Base-by-base conservation (phyloP, 805 yeast species). In the Ogataea pignaliae region DNA sequence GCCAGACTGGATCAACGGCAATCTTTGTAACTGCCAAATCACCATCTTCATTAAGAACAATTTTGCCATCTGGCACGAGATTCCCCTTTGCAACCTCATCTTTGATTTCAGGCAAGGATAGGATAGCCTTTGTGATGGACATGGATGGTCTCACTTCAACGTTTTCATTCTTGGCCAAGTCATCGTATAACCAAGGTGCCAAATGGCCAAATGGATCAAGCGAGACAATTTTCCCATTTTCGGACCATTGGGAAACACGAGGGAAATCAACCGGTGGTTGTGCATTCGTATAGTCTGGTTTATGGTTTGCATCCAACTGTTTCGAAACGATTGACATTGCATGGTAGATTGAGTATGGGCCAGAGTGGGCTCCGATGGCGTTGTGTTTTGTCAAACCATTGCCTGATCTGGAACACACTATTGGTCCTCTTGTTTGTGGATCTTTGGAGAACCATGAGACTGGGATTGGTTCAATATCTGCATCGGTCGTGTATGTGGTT, bases 1-100 rank as follows among this genome's bases (percentile, higher is more conserved):
- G 73, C 86, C 87, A 81, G 34, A 81, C 85, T 14, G 86, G 86
- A 55, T 81, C 87, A 34, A 79, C 79, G 3, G 87, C 87, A 46
- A 81, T 70, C 57, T 81, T 81, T 30, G 83, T 74, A 34, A 78
- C 81, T 31, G 75, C 76, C 56, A 81, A 63, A 51, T 81, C 86
- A 53, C 87, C 87, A 46, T 72, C 63, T 31, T 69, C 65, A 62
- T 81, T 81, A 47, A 79, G 63, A 29, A 81, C 85, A 50, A 81
- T 61, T 33, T 76, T 67, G 44, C 85, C 85, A 57, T 81, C 87
- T 29, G 82, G 81, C 43, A 61, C 51, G 39, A 81, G 55, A 42
- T 76, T 70, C 14, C 85, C 85, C 17, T 57, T 60, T 33, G 65
- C 65, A 40, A 81, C 82, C 38, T 75, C 81, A 39, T 78, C 78